A percentile compares a stretch with the other conserved stretches of the same genome.
phyloP scores from a whole-genome alignment of 2,329 filamentous ascomycete genomes.

The Verticillium nonalfalfae region DNA sequence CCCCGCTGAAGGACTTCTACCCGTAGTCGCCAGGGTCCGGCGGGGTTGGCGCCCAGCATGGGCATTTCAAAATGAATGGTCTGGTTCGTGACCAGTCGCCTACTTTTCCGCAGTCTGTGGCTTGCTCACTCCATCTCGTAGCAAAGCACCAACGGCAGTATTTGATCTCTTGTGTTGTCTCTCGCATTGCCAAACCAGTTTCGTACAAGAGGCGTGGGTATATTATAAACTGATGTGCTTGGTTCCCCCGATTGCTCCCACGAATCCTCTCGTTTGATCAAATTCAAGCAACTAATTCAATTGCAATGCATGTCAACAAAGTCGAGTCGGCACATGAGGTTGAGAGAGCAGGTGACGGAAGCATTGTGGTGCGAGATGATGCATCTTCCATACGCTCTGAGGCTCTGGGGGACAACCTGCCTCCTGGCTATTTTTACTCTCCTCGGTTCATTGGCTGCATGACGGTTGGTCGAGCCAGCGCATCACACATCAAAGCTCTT shows the following conservation, averaged over 20 bases:
- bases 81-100: not conserved
- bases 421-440: constrained; percentile 28
- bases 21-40: too few relatives aligned
- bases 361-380: constrained; percentile 14
- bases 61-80: not conserved
- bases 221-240: too few relatives aligned
- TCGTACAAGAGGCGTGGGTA: too few relatives aligned
- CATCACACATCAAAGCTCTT: not conserved
- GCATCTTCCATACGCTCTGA: constrained; percentile 24
- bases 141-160: too few relatives aligned
- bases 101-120: not conserved
- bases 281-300: too few relatives aligned
- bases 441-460: constrained; percentile 23
- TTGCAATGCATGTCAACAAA: constrained; percentile 12
- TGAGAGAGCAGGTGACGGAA: constrained; percentile 7
- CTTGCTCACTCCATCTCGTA: too few relatives aligned
- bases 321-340: constrained; percentile 10
- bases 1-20: not conserved
- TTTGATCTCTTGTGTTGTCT: too few relatives aligned
- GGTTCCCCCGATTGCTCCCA: too few relatives aligned
- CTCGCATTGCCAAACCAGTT: too few relatives aligned
- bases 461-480: constrained; percentile 16
- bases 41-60: not conserved
- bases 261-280: too few relatives aligned
- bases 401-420: constrained; percentile 25